A percentile compares a stretch with the other conserved stretches of the same genome.
Evolutionary conservation across 352 stramenopile genomes (phyloP).

Genomic region (Phytophthora fragariaefolia): DNA sequence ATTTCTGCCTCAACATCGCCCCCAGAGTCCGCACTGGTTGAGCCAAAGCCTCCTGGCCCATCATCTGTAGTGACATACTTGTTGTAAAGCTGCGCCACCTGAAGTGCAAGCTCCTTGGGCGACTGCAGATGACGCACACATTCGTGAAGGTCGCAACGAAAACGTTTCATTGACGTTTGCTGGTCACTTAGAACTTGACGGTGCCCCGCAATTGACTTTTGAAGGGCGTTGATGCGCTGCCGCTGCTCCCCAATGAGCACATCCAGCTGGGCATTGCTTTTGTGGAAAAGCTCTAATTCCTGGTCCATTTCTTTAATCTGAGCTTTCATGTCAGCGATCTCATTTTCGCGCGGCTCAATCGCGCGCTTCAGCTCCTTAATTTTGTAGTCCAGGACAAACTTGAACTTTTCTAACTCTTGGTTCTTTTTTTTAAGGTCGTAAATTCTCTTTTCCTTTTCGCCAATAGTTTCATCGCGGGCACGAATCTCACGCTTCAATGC

Average conservation of each 20-base stretch:
- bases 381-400: slow-evolving; percentile 97
- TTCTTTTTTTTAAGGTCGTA: slow-evolving; percentile 97
- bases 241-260: slow-evolving; percentile 94
- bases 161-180: slow-evolving; percentile 72
- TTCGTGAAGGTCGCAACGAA: slow-evolving; percentile 88
- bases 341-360: slow-evolving; percentile 94
- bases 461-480: slow-evolving; percentile 94
- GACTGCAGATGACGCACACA: slow-evolving; percentile 82
- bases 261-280: slow-evolving; percentile 92
- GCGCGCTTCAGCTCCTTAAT: slow-evolving; percentile 96
- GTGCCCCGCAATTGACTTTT: slow-evolving; percentile 76
- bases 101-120: slow-evolving; percentile 73
- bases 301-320: slow-evolving; percentile 97
- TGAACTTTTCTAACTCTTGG: slow-evolving; percentile 96
- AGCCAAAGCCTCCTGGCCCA: slow-evolving; percentile 25
- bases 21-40: slow-evolving; percentile 22
- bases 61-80: slow-evolving; percentile 66
- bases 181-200: slow-evolving; percentile 67
- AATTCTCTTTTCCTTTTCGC: slow-evolving; percentile 95
- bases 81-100: slow-evolving; percentile 78
- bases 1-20: slow-evolving; percentile 73
- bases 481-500: slow-evolving; percentile 95
- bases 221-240: slow-evolving; percentile 85
- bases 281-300: slow-evolving; percentile 95
- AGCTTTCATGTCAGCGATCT: slow-evolving; percentile 94